Base-by-base conservation (phyloP, 306 rosid genomes). In the Trifolium repens region DNA sequence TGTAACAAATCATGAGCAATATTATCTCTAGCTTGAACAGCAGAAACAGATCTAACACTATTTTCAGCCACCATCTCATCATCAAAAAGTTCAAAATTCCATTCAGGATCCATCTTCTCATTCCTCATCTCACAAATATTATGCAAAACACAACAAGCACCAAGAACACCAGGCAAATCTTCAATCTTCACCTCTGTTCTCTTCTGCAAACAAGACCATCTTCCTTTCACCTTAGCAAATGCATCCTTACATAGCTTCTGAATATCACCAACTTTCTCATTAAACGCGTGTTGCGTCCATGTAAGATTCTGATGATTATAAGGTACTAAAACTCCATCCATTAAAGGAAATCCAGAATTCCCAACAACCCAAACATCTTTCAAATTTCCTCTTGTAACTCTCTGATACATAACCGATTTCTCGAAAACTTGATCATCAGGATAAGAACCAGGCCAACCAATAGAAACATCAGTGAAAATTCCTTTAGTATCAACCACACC, bases 181-280 rank as follows among this genome's bases (percentile, higher is more conserved):
- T 93, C 91, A 4, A 93, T 90, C 69, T 93, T 93, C 61, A 84
- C 93, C 69, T 93, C 98, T 0, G 91, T 88, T 62, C 98, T 91
- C 87, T 85, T 93, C 84, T 91, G 96, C 75, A 93, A 81, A 50
- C 98, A 90, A 70, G 93, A 69, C 98, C 98, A 93, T 75, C 96
- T 91, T 0, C 91, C 88, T 74, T 93, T 93, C 44, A 90, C 61
- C 64, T 86, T 87, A 0, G 87, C 84, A 73, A 93, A 90, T 0
- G 98, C 96, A 3, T 84, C 98, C 59, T 88, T 90, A 3, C 89
- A 81, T 9, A 86, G 58, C 6, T 46, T 59, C 13, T 84, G 90
- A 57, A 85, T 76, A 1, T 80, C 91, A 5, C 67, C 90, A 16
- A 84, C 76, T 73, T 86, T 89, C 81, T 90, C 86, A 47, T 90